Evolutionary conservation across 768 basidiomycete species (phyloP), one percentile per base, ranked within the genome.

Genomic region (Naganishia randhawae): DNA sequence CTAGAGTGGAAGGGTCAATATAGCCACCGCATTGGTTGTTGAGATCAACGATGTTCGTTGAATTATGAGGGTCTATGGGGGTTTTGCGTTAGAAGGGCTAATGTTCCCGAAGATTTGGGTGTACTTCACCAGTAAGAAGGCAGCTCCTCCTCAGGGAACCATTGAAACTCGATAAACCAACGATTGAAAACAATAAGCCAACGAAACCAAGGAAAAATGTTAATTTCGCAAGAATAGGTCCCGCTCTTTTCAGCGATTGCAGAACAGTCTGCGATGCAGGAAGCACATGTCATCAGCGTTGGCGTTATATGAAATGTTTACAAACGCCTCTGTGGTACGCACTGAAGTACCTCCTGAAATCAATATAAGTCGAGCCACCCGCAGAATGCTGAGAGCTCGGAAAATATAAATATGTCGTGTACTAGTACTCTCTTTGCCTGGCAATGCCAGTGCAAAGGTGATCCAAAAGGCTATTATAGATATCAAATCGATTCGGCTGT

Each of bases 341-440:
- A 91, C 91, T 22, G 92, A 89, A 25, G 95, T 98, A 80, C 95
- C 95, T 70, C 86, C 87, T 1, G 94, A 95, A 67, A 97, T 86
- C 5, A 92, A 85, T 50, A 98, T 81, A 50, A 98, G 80, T 70
- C 95, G 84, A 1, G 90, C 87, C 1, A 87, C 89, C 71, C 95
- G 83, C 19, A 97, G 82, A 32, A 93, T 90, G 71, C 89, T 90
- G 78, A 98, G 78, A 0, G 93, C 93, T 50, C 93, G 85, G 75
- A 97, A 97, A 35, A 93, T 78, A 22, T 89, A 94, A 67, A 96
- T 84, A 78, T 95, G 93, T 63, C 86, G 78, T 19, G 70, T 71
- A 3, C 76, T 71, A 1, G 87, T 86, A 11, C 84, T 82, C 80
- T 97, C 95, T 29, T 84, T 72, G 0, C 90, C 89, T 0, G 82